Conservation (phyloP, 331 rosid genomes). For the Acacia concinna region DNA sequence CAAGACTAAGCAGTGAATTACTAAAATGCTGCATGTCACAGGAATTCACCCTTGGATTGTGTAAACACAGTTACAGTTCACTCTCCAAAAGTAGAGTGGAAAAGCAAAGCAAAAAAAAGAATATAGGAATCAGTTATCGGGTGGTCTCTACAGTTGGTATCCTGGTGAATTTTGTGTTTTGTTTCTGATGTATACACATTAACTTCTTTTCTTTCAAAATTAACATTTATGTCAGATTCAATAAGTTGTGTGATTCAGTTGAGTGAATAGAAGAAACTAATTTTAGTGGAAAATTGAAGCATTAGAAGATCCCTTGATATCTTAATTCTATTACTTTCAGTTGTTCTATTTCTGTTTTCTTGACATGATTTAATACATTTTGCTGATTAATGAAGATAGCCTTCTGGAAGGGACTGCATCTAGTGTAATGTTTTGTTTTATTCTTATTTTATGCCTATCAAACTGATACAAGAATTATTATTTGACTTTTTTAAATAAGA, state of each 20-base stretch:
- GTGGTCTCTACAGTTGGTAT: not conserved
- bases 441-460: slow-evolving; percentile 34
- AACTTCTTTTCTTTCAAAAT: not conserved
- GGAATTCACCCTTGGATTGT: slow-evolving; percentile 2
- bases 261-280: not conserved
- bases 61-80: not conserved
- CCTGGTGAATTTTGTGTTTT: not conserved
- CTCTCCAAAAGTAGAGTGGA: not conserved
- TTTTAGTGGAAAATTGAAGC: slow-evolving; percentile 9
- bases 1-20: not conserved
- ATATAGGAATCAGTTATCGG: not conserved
- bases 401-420: not conserved
- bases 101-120: slow-evolving; percentile 4
- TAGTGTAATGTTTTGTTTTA: not conserved
- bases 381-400: not conserved
- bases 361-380: not conserved
- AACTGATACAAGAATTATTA: slow-evolving; percentile 42
- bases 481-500: slow-evolving; percentile 60
- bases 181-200: not conserved
- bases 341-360: not conserved
- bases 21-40: slow-evolving; percentile 15
- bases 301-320: slow-evolving; percentile 1
- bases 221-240: not conserved
- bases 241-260: not conserved
- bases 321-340: not conserved